Conservation (phyloP, 1,139 yeast species). For the Lodderomyces theae region DNA sequence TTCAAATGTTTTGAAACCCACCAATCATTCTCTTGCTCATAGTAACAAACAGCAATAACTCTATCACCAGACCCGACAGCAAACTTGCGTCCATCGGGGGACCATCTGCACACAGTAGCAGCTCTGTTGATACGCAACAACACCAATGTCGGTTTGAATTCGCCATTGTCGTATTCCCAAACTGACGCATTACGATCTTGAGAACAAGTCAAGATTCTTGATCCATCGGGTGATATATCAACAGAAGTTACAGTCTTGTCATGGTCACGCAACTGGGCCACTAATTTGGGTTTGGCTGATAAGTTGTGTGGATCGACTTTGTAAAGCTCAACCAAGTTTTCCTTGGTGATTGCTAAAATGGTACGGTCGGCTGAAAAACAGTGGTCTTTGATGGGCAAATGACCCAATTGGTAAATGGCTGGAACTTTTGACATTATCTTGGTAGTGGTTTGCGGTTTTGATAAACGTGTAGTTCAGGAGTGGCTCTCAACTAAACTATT, state of each 20-base stretch:
- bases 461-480: constrained; percentile 30
- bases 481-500: constrained; percentile 31
- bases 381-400: constrained; percentile 86
- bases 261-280: constrained; percentile 74
- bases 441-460: background rate
- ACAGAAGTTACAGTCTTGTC: constrained; percentile 95
- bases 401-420: constrained; percentile 63
- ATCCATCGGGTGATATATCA: constrained; percentile 83
- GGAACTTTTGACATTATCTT: constrained; percentile 28
- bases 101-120: constrained; percentile 92
- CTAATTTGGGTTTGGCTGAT: constrained; percentile 42
- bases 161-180: constrained; percentile 67
- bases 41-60: constrained; percentile 91
- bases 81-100: constrained; percentile 87
- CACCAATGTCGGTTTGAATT: constrained; percentile 84
- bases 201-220: constrained; percentile 88
- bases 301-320: constrained; percentile 41
- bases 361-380: constrained; percentile 71
- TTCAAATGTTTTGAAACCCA: constrained; percentile 98
- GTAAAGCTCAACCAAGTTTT: constrained; percentile 72
- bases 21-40: constrained; percentile 97
- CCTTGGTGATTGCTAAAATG: constrained; percentile 79
- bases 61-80: constrained; percentile 98
- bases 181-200: constrained; percentile 98
- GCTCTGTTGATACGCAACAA: constrained; percentile 89